These are phyloP conservation scores for Phialophora chinensis DNA, from an alignment of 2,329 filamentous ascomycete genomes.

Conservation along the genomic window DNA sequence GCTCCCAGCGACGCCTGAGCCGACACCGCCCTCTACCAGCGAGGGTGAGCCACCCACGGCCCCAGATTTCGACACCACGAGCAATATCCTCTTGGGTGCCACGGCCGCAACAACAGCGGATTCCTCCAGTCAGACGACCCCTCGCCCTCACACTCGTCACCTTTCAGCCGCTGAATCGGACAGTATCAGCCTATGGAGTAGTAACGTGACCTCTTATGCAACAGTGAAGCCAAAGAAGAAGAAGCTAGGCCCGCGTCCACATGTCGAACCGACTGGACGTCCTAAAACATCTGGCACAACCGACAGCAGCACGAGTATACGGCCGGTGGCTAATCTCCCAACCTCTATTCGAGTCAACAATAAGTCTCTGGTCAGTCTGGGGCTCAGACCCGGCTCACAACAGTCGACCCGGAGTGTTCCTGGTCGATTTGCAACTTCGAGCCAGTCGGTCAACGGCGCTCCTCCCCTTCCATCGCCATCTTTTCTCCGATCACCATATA, in stretches of 20 bases:
- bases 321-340: slow-evolving; percentile 79
- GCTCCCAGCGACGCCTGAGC: slow-evolving; percentile 30
- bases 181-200: slow-evolving; percentile 47
- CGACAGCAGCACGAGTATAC: slow-evolving; percentile 53
- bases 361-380: slow-evolving; percentile 42
- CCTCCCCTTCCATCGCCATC: slow-evolving; percentile 37
- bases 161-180: slow-evolving; percentile 54
- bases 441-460: slow-evolving; percentile 24
- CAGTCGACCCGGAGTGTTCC: slow-evolving; percentile 53
- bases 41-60: slow-evolving; percentile 26
- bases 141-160: slow-evolving; percentile 42
- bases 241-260: slow-evolving; percentile 86
- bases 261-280: slow-evolving; percentile 65
- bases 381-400: slow-evolving; percentile 52
- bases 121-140: slow-evolving; percentile 17
- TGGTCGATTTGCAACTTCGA: slow-evolving; percentile 37
- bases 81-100: slow-evolving; percentile 29
- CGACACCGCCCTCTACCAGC: slow-evolving; percentile 33
- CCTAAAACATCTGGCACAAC: slow-evolving; percentile 62
- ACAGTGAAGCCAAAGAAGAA: slow-evolving; percentile 66
- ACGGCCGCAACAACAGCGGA: slow-evolving; percentile 22
- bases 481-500: slow-evolving; percentile 28
- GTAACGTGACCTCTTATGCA: slow-evolving; percentile 49
- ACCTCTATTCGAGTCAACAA: slow-evolving; percentile 75
- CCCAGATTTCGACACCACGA: slow-evolving; percentile 31